These are phyloP conservation scores for Arabidopsis suecica DNA, from an alignment of 345 rosid genomes.

Conservation along the genomic window DNA sequence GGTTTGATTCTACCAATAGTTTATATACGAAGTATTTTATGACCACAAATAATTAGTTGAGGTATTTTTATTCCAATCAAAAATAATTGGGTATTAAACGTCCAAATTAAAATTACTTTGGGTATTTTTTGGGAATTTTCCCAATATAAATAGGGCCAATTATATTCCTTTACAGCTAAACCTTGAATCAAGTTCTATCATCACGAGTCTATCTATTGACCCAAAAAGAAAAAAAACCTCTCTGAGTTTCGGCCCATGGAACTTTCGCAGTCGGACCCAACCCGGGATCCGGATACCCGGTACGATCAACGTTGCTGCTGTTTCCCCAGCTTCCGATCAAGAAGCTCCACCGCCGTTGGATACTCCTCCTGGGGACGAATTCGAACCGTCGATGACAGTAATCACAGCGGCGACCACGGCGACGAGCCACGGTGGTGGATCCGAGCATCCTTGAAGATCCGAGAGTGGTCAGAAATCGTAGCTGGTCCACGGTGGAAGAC, in stretches of 20 bases:
- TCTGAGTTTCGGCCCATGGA: slow-evolving; percentile 25
- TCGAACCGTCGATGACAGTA: slow-evolving; percentile 42
- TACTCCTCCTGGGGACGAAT: slow-evolving; percentile 60
- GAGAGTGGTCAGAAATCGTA: slow-evolving; percentile 94
- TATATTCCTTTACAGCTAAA: slow-evolving; percentile 11
- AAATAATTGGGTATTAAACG: too few species aligned
- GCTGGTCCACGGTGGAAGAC: slow-evolving; percentile 99
- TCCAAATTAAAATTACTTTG: too few species aligned
- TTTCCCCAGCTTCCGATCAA: slow-evolving; percentile 60
- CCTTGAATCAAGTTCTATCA: slow-evolving; percentile 7
- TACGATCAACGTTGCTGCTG: slow-evolving; percentile 58
- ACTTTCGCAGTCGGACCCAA: slow-evolving; percentile 28
- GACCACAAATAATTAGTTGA: too few species aligned
- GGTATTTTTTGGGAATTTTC: too few species aligned
- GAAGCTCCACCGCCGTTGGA: slow-evolving; percentile 50
- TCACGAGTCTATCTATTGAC: slow-evolving; percentile 6
- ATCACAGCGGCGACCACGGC: slow-evolving; percentile 35
- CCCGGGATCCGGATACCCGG: slow-evolving; percentile 37
- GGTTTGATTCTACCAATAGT: too few species aligned
- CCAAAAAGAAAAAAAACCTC: not conserved
- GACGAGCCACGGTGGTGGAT: slow-evolving; percentile 61
- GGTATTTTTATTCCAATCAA: too few species aligned
- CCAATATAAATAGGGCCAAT: slow-evolving; percentile 3
- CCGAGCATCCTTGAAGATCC: slow-evolving; percentile 57
- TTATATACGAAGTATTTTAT: too few species aligned